Percentiles rank a stretch among this genome's conserved stretches.
These are phyloP conservation scores for Pseudogymnoascus sp. DNA, from an alignment of 2,329 filamentous ascomycete species.

Conservation along the genomic window DNA sequence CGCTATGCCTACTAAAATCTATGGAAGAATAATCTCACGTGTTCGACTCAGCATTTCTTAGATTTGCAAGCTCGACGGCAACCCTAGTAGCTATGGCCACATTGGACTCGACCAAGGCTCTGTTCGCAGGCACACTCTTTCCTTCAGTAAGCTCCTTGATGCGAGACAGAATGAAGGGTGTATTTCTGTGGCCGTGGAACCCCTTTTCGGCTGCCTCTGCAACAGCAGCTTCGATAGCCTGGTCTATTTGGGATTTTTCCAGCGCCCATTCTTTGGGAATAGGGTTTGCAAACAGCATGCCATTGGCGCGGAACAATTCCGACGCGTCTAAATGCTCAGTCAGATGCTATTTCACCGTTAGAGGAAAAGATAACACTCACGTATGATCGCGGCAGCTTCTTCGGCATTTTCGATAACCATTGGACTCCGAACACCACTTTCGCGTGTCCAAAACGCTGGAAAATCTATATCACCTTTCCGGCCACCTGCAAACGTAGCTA, in stretches of 20 bases:
- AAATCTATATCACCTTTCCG: constrained; percentile 67
- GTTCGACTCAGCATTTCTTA: constrained; percentile 34
- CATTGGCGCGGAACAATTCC: constrained; percentile 52
- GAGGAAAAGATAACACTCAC: constrained; percentile 34
- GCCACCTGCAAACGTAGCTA: constrained; percentile 84
- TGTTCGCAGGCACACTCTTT: constrained; percentile 53
- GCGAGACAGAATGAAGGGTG: constrained; percentile 58
- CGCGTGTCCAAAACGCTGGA: constrained; percentile 84
- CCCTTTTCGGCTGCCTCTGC: constrained; percentile 43
- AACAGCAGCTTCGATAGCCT: constrained; percentile 47
- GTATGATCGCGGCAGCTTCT: constrained; percentile 83
- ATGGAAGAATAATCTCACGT: constrained; percentile 31
- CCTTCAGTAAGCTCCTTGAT: constrained; percentile 60
- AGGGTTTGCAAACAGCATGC: constrained; percentile 80
- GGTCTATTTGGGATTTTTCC: constrained; percentile 48
- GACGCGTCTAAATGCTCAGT: constrained; percentile 50
- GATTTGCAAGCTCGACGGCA: constrained; percentile 50
- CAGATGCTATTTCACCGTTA: background rate
- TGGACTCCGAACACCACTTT: constrained; percentile 76
- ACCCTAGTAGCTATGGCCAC: constrained; percentile 56
- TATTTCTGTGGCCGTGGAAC: constrained; percentile 56
- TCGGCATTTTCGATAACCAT: constrained; percentile 62
- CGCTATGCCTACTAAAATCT: constrained; percentile 9
- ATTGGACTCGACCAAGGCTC: constrained; percentile 57
- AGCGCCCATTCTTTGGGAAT: constrained; percentile 53